Percentiles rank a stretch among this genome's conserved stretches.
phyloP scores from a whole-genome alignment of 352 stramenopile species.

The Phytophthora foliorum region DNA sequence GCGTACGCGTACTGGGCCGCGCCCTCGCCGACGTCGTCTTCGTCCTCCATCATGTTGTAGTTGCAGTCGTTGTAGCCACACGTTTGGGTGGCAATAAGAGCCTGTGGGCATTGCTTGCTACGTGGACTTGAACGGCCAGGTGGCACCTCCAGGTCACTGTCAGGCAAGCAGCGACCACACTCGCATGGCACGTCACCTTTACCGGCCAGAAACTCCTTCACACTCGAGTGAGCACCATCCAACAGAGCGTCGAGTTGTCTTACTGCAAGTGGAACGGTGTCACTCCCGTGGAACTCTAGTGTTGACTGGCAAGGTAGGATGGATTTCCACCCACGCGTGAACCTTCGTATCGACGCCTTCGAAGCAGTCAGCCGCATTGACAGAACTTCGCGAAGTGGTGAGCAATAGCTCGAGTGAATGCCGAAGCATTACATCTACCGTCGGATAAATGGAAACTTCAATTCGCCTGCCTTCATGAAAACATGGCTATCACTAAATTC shows the following conservation, averaged over 20 bases:
- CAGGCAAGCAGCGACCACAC: not conserved
- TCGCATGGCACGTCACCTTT: conserved; percentile 7
- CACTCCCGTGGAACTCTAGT: not conserved
- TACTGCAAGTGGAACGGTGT: conserved; percentile 10
- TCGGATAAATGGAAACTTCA: conserved; percentile 15
- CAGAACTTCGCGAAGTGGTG: not conserved
- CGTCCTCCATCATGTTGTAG: conserved; percentile 30
- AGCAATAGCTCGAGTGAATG: conserved; percentile 6
- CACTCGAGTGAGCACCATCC: too few relatives aligned
- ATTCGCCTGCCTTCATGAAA: not conserved
- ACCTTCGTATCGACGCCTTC: not conserved
- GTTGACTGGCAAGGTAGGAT: not conserved
- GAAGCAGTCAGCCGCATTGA: conserved; percentile 11
- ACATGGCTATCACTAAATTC: not conserved
- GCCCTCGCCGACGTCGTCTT: conserved; percentile 30
- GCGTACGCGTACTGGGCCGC: conserved; percentile 23
- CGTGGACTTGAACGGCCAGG: conserved; percentile 14
- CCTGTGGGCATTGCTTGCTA: conserved; percentile 17
- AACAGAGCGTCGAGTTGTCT: too few relatives aligned
- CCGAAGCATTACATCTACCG: conserved; percentile 15
- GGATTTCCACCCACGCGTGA: conserved; percentile 3
- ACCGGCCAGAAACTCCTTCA: conserved; percentile 8
- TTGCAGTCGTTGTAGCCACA: conserved; percentile 7
- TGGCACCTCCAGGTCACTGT: not conserved
- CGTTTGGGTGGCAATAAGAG: conserved; percentile 21